Conservation (phyloP, 345 rosid species). For the Dipteronia sinensis region DNA sequence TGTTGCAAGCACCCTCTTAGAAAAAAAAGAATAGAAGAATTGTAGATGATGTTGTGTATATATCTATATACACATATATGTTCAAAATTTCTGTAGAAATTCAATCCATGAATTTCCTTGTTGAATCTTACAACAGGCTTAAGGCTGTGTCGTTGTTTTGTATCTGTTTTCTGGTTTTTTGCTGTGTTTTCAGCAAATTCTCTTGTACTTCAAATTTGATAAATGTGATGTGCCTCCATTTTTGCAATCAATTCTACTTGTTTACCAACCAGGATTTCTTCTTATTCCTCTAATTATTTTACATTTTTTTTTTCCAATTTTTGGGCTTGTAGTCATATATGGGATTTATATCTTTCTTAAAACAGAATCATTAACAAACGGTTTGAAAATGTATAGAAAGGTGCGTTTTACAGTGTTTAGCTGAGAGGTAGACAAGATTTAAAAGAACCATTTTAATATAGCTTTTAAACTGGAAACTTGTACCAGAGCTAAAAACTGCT, state of each 20-base stretch:
- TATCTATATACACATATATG: neutral
- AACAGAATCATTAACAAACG: too few relatives aligned
- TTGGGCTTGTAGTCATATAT: too few relatives aligned
- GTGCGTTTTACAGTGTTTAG: too few relatives aligned
- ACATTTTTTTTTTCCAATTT: neutral
- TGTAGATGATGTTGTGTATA: neutral
- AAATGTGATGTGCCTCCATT: neutral
- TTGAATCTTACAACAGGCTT: neutral
- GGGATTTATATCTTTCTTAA: too few relatives aligned
- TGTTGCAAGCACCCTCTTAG: neutral
- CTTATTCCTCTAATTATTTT: neutral
- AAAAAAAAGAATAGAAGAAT: neutral
- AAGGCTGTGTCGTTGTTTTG: neutral
- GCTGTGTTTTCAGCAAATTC: neutral
- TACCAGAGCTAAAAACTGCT: too few relatives aligned
- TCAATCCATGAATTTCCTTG: constrained; percentile 5
- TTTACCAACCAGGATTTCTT: neutral
- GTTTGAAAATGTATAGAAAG: too few relatives aligned
- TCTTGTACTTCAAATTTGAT: neutral
- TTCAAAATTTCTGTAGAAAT: constrained; percentile 1
- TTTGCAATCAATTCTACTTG: neutral
- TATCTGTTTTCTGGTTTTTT: neutral
- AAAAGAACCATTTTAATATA: too few relatives aligned
- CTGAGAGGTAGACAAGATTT: too few relatives aligned
- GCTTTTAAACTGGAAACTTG: too few relatives aligned